Evolutionary conservation across 2,329 filamentous ascomycete genomes (phyloP), one percentile per base, ranked within the genome.

Genomic region (Beauveria sp.): DNA sequence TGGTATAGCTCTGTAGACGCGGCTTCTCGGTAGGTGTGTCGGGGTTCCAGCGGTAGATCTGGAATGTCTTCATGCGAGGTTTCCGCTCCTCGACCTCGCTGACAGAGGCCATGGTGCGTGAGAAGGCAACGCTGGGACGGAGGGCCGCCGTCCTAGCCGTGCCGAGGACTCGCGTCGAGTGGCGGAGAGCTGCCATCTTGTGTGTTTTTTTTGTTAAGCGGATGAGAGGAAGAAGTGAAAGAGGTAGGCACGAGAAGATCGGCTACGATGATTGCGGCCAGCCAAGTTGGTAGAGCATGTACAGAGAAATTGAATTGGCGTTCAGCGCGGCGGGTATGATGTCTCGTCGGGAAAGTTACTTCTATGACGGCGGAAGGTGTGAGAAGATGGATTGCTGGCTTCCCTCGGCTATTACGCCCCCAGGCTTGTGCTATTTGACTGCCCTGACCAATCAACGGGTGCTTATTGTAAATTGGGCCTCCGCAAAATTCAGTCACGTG

Each of bases 11-110:
- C 82, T 99, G 92, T 90, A 99, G 96, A 75, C 82, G 84, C 65
- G 95, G 95, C 87, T 99, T 99, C 77, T 90, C 87, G 71, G 87
- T 86, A 63, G 95, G 95, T 74, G 87, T 84, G 74, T 98, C 95
- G 64, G 95, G 95, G 75, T 96, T 96, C 95, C 95, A 99, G 75
- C 95, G 87, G 86, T 99, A 99, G 81, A 99, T 89, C 78, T 96
- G 89, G 86, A 99, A 99, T 57, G 89, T 92, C 88, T 97, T 98
- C 79, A 90, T 86, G 70, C 81, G 81, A 61, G 89, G 82, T 69
- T 89, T 83, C 67, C 85, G 76, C 62, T 84, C 78, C 55, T 85
- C 82, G 42, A 85, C 82, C 74, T 88, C 75, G 71, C 77, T 78
- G 65, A 83, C 76, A 2, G 81, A 78, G 60, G 82, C 82, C 78